Base-by-base conservation (phyloP, 805 yeast species). In the Cyberlindnera xishuangbannaensis region DNA sequence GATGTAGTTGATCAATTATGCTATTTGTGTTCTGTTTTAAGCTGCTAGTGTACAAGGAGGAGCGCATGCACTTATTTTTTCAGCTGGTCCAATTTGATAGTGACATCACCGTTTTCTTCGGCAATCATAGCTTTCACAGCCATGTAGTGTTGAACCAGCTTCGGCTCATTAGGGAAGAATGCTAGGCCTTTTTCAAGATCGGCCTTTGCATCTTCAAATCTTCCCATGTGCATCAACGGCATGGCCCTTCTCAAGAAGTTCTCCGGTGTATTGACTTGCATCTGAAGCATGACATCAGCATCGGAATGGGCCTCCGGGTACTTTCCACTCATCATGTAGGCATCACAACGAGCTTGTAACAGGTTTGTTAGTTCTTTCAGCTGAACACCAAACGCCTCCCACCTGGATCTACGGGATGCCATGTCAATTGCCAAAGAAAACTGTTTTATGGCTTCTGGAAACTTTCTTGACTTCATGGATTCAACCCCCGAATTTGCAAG, bases 101-200 rank as follows among this genome's bases (percentile, higher is more conserved):
- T 33, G 8, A 29, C 37, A 37, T 78, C 86, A 27, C 84, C 84
- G 42, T 74, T 75, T 49, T 73, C 80, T 44, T 69, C 71, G 20
- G 64, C 65, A 21, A 76, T 70, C 47, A 70, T 62, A 34, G 63
- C 66, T 36, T 63, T 56, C 32, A 73, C 67, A 11, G 65, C 56
- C 23, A 56, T 61, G 49, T 73, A 61, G 47, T 78, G 77, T 23
- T 67, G 61, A 25, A 56, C 48, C 27, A 78, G 55, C 37, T 76
- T 62, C 10, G 57, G 56, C 45, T 81, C 75, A 25, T 62, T 63
- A 25, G 76, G 74, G 38, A 63, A 71, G 46, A 81, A 71, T n/a
- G 79, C 64, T 37, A 83, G 62, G 0, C 88, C 94, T 53, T 88
- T 69, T 57, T 81, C 88, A 48, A 79, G 70, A 47, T 75, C 82